Conservation (phyloP, 306 rosid genomes). For the Quercus cerris region DNA sequence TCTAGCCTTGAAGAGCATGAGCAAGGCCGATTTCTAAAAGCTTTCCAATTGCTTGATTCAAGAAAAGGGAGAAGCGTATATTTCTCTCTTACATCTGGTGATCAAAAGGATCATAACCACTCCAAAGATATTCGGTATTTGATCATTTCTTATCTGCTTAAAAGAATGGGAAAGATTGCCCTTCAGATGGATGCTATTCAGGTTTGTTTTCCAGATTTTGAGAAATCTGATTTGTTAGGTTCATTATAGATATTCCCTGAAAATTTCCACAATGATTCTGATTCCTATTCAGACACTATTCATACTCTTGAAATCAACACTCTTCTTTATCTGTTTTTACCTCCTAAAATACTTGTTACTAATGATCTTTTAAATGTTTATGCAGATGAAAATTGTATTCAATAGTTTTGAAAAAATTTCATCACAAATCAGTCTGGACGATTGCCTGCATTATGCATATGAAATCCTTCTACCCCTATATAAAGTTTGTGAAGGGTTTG, state of each 20-base stretch:
- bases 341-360: conserved; percentile 8
- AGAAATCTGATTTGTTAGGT: background rate
- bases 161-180: conserved; percentile 74
- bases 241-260: background rate
- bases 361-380: conserved; percentile 23
- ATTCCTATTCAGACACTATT: background rate
- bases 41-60: conserved; percentile 70
- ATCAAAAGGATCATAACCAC: conserved; percentile 29
- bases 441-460: conserved; percentile 50
- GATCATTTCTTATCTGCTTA: conserved; percentile 66
- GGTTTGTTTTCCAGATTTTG: conserved; percentile 39
- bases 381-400: conserved; percentile 79
- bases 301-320: background rate
- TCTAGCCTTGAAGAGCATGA: conserved; percentile 67
- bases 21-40: conserved; percentile 59
- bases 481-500: conserved; percentile 79
- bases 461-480: conserved; percentile 65
- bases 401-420: conserved; percentile 50
- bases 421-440: conserved; percentile 53
- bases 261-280: too few relatives aligned
- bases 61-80: conserved; percentile 59
- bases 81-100: conserved; percentile 43
- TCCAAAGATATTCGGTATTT: conserved; percentile 29
- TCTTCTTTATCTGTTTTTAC: background rate
- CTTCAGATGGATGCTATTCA: conserved; percentile 69